These are phyloP conservation scores for Aureobasidium sp. DNA, from an alignment of 2,329 filamentous ascomycete species.

Conservation along the genomic window DNA sequence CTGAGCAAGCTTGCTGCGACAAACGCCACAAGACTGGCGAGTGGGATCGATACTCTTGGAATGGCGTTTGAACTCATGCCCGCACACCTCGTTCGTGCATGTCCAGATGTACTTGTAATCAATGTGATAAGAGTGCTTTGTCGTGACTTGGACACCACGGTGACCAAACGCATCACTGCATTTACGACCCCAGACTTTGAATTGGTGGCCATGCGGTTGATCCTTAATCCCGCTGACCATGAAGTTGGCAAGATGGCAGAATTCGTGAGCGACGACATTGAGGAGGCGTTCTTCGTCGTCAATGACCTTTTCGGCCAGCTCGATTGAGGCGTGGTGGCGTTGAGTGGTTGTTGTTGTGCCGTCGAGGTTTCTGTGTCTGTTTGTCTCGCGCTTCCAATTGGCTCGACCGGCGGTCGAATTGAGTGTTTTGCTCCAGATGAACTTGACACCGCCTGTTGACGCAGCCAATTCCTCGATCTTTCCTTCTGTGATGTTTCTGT, in stretches of 20 bases:
- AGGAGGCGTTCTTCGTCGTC: constrained; percentile 68
- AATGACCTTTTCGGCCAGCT: constrained; percentile 84
- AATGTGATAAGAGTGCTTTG: constrained; percentile 83
- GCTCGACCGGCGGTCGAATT: constrained; percentile 66
- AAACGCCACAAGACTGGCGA: constrained; percentile 69
- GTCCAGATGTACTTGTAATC: constrained; percentile 89
- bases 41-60: constrained; percentile 72
- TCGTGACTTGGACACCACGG: constrained; percentile 69
- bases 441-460: constrained; percentile 61
- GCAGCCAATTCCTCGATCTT: constrained; percentile 52
- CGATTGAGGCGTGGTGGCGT: constrained; percentile 61
- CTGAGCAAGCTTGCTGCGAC: constrained; percentile 63
- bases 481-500: constrained; percentile 55
- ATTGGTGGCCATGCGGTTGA: constrained; percentile 75
- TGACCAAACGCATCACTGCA: constrained; percentile 52
- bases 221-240: constrained; percentile 71
- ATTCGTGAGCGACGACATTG: constrained; percentile 93
- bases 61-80: constrained; percentile 70
- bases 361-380: constrained; percentile 26
- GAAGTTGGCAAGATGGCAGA: constrained; percentile 88
- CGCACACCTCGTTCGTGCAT: constrained; percentile 55
- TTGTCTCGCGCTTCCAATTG: constrained; percentile 43
- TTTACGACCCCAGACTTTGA: constrained; percentile 66
- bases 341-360: constrained; percentile 21
- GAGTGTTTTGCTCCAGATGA: constrained; percentile 71